phyloP scores from a whole-genome alignment of 2,329 filamentous ascomycete species.

The Apiospora hydei region DNA sequence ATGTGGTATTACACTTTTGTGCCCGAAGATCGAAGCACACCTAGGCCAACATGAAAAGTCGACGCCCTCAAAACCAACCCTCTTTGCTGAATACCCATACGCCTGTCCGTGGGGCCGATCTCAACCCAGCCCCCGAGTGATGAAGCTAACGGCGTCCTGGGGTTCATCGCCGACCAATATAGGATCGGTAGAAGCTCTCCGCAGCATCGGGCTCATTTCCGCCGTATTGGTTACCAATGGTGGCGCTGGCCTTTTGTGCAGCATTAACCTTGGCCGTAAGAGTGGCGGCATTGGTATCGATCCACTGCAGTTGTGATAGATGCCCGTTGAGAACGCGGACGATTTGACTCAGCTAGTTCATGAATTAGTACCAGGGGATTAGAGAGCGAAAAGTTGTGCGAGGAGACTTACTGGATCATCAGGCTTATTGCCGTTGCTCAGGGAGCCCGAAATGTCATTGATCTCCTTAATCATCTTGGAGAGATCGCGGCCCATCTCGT shows the following conservation, averaged over 20 bases:
- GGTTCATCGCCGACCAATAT: slow-evolving; percentile 70
- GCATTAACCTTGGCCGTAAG: slow-evolving; percentile 83
- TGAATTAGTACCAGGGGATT: slow-evolving; percentile 22
- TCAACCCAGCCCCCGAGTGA: neutral
- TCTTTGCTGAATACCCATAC: slow-evolving; percentile 5
- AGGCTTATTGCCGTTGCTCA: slow-evolving; percentile 88
- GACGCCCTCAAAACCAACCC: slow-evolving; percentile 1
- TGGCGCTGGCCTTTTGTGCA: slow-evolving; percentile 80
- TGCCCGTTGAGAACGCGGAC: slow-evolving; percentile 95
- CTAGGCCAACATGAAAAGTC: neutral
- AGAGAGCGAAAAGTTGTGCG: slow-evolving; percentile 33
- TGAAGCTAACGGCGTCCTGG: neutral
- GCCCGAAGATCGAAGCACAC: neutral
- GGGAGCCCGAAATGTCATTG: slow-evolving; percentile 86
- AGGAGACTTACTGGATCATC: slow-evolving; percentile 77
- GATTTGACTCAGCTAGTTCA: slow-evolving; percentile 82
- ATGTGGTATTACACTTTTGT: slow-evolving; percentile 12
- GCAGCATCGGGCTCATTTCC: slow-evolving; percentile 74
- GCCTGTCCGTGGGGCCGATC: neutral
- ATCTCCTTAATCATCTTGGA: slow-evolving; percentile 98
- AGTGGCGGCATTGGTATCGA: slow-evolving; percentile 83
- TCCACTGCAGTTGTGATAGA: slow-evolving; percentile 89
- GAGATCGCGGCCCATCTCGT: slow-evolving; percentile 92
- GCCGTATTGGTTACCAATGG: slow-evolving; percentile 63
- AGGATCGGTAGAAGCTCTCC: slow-evolving; percentile 91